Percentiles rank a stretch among this genome's conserved stretches.
These are phyloP conservation scores for Eucommia ulmoides DNA, from an alignment of 257 asterid genomes.

Conservation along the genomic window DNA sequence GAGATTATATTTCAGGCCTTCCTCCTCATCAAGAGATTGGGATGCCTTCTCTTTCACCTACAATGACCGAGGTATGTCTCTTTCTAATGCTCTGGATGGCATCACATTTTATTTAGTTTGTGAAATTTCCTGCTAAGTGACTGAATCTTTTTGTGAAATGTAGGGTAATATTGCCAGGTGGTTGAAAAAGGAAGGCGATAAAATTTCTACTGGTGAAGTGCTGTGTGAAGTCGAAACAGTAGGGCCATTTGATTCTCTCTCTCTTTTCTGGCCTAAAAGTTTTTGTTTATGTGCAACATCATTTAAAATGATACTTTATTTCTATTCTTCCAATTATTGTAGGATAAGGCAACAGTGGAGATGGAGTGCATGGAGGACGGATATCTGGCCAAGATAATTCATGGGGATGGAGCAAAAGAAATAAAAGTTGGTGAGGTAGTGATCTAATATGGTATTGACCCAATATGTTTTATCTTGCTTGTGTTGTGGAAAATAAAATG, in stretches of 20 bases:
- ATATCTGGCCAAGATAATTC: slow-evolving; percentile 82
- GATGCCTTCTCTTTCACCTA: slow-evolving; percentile 99
- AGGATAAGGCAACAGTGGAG: slow-evolving; percentile 99
- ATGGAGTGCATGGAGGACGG: slow-evolving; percentile 99
- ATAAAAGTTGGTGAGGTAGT: slow-evolving; percentile 98
- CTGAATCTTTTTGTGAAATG: slow-evolving; percentile 13
- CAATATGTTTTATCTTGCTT: slow-evolving; percentile 9
- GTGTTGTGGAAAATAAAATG: no score
- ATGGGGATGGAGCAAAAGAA: slow-evolving; percentile 82
- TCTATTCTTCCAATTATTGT: no score
- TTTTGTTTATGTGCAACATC: no score
- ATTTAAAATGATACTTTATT: no score
- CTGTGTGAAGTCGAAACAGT: slow-evolving; percentile 99
- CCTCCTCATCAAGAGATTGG: slow-evolving; percentile 97
- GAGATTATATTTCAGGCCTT: slow-evolving; percentile 42
- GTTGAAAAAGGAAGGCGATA: slow-evolving; percentile 99
- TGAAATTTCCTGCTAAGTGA: slow-evolving; percentile 7
- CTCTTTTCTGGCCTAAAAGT: slow-evolving; percentile 10
- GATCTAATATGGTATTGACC: slow-evolving; percentile 7
- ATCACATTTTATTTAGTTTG: slow-evolving; percentile 8
- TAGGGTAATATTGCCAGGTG: slow-evolving; percentile 97
- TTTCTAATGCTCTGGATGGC: slow-evolving; percentile 9
- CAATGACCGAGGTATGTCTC: slow-evolving; percentile 83
- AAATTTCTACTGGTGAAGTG: slow-evolving; percentile 90
- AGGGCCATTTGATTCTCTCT: slow-evolving; percentile 18